Base-by-base conservation (phyloP, 768 basidiomycete genomes). In the Amanita brunnescens region DNA sequence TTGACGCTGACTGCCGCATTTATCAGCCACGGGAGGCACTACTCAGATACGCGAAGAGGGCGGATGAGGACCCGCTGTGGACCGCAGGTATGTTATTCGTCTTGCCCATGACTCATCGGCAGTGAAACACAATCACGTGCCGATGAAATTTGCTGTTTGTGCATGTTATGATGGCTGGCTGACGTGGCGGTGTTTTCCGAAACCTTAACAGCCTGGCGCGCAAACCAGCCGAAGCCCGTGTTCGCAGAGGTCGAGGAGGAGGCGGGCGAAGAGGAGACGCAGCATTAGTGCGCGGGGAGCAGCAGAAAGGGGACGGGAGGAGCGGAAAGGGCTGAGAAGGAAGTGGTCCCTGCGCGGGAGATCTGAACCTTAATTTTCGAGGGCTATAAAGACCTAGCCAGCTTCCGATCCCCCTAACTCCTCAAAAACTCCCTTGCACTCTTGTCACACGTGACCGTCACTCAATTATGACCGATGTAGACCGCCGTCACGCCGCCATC, bases 21-120 rank as follows among this genome's bases (percentile, higher is more conserved):
- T 55, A 56, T 20, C 69, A 98, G 95, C 96, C 96, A 38, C 86
- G 96, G 55, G 94, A 96, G 70, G 96, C 96, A 3, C 72, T 99
- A 51, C 87, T 98, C 75, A 91, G 84, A 69, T 97, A 93, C 59
- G 96, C 96, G 30, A 70, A 85, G 14, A 64, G 69, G 52, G 83
- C 84, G 55, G 85, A 89, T 39, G 70, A 77, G 54, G 85, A 95
- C 64, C 91, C 87, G 47, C 78, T 81, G 60, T 92, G 87, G 85
- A 90, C 91, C 41, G 69, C 66, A 71, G 92, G 91, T 92, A 64
- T 72, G 87, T 73, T 47, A 35, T 52, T 55, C 46, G 54, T 48
- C 49, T 50, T 56, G 24, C 35, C 8, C 29, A 29, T 46, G 39
- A 33, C 34, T 47, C 49, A 46, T 30, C 30, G 49, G 57, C 39